Evolutionary conservation across 306 rosid species (phyloP).

Genomic region (Fragaria iinumae): DNA sequence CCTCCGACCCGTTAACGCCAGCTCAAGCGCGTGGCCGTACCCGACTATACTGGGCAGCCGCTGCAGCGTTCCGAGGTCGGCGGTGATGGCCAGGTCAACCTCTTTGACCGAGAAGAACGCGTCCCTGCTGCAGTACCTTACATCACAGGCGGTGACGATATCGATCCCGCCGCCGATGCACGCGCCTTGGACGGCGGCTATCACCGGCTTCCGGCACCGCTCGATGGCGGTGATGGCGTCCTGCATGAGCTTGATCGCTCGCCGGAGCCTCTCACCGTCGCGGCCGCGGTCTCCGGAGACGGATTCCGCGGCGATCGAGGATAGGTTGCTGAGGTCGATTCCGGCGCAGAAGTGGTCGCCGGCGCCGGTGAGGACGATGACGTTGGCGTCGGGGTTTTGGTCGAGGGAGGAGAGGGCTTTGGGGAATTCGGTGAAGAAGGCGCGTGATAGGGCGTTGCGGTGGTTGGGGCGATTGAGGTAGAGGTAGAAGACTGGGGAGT

Average conservation of each 20-base stretch:
- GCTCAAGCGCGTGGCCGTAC: slow-evolving; percentile 67
- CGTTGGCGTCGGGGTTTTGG: slow-evolving; percentile 50
- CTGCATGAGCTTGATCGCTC: slow-evolving; percentile 59
- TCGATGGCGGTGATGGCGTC: slow-evolving; percentile 71
- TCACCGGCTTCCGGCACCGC: slow-evolving; percentile 83
- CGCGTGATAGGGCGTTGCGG: slow-evolving; percentile 59
- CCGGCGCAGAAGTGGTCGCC: slow-evolving; percentile 88
- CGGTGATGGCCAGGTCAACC: slow-evolving; percentile 77
- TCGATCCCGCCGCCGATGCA: slow-evolving; percentile 85
- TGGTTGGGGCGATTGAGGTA: slow-evolving; percentile 59
- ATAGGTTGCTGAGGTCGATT: slow-evolving; percentile 51
- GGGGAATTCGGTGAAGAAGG: slow-evolving; percentile 69
- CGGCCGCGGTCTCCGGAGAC: slow-evolving; percentile 43
- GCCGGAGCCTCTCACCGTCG: slow-evolving; percentile 59
- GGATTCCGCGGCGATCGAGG: slow-evolving; percentile 9
- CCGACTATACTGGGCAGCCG: slow-evolving; percentile 76
- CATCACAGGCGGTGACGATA: slow-evolving; percentile 72
- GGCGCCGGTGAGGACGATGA: slow-evolving; percentile 61
- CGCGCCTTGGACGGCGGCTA: slow-evolving; percentile 70
- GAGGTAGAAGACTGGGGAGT: slow-evolving; percentile 50
- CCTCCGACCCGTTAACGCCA: slow-evolving; percentile 78
- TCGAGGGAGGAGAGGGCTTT: slow-evolving; percentile 64
- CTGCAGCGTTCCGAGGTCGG: slow-evolving; percentile 87
- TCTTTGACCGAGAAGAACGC: slow-evolving; percentile 88
- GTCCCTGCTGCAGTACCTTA: slow-evolving; percentile 64